Evolutionary conservation across 768 basidiomycete genomes (phyloP).

Genomic region (Crepidotus variabilis): DNA sequence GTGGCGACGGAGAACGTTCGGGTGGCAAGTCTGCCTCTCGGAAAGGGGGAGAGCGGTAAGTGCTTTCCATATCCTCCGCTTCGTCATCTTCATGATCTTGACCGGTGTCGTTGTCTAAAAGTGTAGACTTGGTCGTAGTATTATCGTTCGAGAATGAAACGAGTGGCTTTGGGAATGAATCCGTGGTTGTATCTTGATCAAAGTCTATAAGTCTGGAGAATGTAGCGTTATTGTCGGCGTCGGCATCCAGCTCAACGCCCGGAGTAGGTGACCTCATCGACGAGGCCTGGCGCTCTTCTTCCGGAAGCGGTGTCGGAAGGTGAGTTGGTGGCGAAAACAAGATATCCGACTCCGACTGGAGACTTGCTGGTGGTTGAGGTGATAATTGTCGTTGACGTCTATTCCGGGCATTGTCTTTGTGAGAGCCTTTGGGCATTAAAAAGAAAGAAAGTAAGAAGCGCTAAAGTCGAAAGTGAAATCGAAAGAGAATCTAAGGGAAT

Average conservation of each 20-base stretch:
- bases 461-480: not conserved
- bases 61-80: not conserved
- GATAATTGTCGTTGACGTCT: conserved; percentile 3
- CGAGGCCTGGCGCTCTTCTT: conserved; percentile 9
- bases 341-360: not conserved
- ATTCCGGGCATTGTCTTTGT: conserved; percentile 9
- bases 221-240: not conserved
- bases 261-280: conserved; percentile 1
- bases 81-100: conserved; percentile 1
- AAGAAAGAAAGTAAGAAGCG: not conserved
- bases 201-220: conserved; percentile 18
- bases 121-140: not conserved
- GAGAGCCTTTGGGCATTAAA: conserved; percentile 6
- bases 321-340: conserved; percentile 19
- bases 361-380: not conserved
- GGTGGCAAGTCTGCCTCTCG: conserved; percentile 18
- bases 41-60: conserved; percentile 23
- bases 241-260: conserved; percentile 4
- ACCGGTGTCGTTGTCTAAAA: not conserved
- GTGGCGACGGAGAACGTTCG: conserved; percentile 17
- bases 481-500: not conserved
- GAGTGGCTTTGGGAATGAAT: not conserved
- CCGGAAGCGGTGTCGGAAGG: conserved; percentile 26
- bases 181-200: conserved; percentile 5
- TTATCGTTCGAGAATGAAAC: not conserved